Base-by-base conservation (phyloP, 805 yeast species). In the Starmerella cellae region DNA sequence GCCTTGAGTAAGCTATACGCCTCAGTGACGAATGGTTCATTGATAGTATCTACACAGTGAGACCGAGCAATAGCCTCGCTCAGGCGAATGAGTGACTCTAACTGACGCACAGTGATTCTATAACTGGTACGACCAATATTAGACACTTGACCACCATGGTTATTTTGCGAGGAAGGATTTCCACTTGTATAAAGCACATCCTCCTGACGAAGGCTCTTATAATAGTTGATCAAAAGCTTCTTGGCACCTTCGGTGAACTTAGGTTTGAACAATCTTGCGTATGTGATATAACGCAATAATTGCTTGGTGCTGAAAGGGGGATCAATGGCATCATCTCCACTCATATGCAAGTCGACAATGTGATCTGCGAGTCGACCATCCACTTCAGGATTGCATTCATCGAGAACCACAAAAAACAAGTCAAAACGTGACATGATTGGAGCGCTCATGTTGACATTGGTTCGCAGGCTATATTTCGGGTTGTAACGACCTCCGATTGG, bases 401-500 rank as follows among this genome's bases (percentile, higher is more conserved):
- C 98, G 50, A 91, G 67, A 41, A 91, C 79, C 22, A 91, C 96
- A 57, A 91, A 91, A 60, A 91, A 91, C 50, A 91, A 65, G 63
- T 91, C 98, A 60, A 91, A 91, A 64, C 98, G 77, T 24, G 97
- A 88, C 95, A 91, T 91, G 59, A 91, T 91, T 1, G 98, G 98
- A 1, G 96, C 97, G 14, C 95, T 82, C 95, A 91, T 84, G 56
- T 80, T 78, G 57, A 91, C 69, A 58, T 91, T 91, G 38, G 93
- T 77, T 49, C 94, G 69, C 46, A 91, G 68, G 1, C 94, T 82
- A 38, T 77, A 60, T 57, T 83, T 85, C 43, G 95, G 73, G 62
- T 91, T 88, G 61, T 91, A 91, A 55, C 98, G 69, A 39, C 98
- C 98, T n/a, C 85, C 93, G 44, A 91, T 75, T 19, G 98, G 98